These are phyloP conservation scores for Nadsonia starkeyi-henricii DNA, from an alignment of 1,139 yeast genomes.

Conservation along the genomic window DNA sequence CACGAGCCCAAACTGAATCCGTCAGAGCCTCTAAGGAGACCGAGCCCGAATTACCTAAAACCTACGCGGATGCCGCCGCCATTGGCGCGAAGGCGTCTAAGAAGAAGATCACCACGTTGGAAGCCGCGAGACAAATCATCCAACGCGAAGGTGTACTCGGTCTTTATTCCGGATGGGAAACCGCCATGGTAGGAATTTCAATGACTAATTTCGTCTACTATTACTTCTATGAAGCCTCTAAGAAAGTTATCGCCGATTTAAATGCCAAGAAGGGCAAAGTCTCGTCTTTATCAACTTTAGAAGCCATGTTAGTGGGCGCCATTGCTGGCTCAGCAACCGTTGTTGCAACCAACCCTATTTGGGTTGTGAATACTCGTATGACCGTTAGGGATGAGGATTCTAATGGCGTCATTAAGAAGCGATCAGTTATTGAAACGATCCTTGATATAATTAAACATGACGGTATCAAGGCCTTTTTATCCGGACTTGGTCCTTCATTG, in stretches of 20 bases:
- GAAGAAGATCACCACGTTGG: slow-evolving; percentile 17
- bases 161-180: slow-evolving; percentile 72
- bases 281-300: slow-evolving; percentile 35
- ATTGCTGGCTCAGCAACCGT: slow-evolving; percentile 83
- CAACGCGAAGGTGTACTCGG: slow-evolving; percentile 55
- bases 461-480: slow-evolving; percentile 60
- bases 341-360: slow-evolving; percentile 74
- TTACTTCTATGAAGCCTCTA: slow-evolving; percentile 70
- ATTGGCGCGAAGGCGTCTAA: slow-evolving; percentile 6
- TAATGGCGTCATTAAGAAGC: slow-evolving; percentile 25
- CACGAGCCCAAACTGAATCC: slow-evolving; percentile 65
- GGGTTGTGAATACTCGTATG: slow-evolving; percentile 84
- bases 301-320: slow-evolving; percentile 69
- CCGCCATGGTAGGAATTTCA: slow-evolving; percentile 77
- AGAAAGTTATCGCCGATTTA: slow-evolving; percentile 31
- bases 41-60: slow-evolving; percentile 8
- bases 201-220: slow-evolving; percentile 80
- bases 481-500: slow-evolving; percentile 79
- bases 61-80: slow-evolving; percentile 7
- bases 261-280: slow-evolving; percentile 24
- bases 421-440: slow-evolving; percentile 39
- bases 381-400: slow-evolving; percentile 33
- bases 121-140: slow-evolving; percentile 35
- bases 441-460: slow-evolving; percentile 52
- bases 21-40: slow-evolving; percentile 24